These are phyloP conservation scores for Aurinia saxatilis DNA, from an alignment of 345 rosid genomes.

Conservation along the genomic window DNA sequence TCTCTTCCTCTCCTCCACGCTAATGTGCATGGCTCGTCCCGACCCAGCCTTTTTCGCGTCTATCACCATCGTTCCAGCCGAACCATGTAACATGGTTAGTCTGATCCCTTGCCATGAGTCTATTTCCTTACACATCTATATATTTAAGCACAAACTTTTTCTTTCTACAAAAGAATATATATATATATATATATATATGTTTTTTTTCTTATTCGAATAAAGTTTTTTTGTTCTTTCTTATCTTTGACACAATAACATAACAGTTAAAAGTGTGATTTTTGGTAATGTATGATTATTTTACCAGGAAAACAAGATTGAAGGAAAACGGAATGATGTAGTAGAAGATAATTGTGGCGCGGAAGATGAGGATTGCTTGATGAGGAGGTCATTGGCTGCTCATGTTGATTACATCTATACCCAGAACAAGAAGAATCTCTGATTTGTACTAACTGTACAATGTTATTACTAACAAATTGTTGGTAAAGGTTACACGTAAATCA, in stretches of 20 bases:
- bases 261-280: background rate
- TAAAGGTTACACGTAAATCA: background rate
- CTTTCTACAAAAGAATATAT: background rate
- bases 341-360: slow-evolving; percentile 39
- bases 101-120: background rate
- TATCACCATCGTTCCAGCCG: background rate
- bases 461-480: background rate
- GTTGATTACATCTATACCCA: slow-evolving; percentile 47
- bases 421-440: slow-evolving; percentile 22
- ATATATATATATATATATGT: no score
- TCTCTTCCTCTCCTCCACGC: slow-evolving; percentile 21
- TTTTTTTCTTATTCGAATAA: no score
- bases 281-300: slow-evolving; percentile 1
- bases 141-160: background rate
- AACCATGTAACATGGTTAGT: slow-evolving; percentile 24
- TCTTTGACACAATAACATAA: no score
- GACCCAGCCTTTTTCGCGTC: background rate
- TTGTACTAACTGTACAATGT: background rate
- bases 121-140: background rate
- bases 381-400: slow-evolving; percentile 60
- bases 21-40: slow-evolving; percentile 25
- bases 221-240: no score
- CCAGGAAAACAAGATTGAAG: slow-evolving; percentile 17
- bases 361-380: slow-evolving; percentile 57
- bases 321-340: slow-evolving; percentile 10